Conservation (phyloP, 2,329 filamentous ascomycete genomes). For the Sarocladium strictum region DNA sequence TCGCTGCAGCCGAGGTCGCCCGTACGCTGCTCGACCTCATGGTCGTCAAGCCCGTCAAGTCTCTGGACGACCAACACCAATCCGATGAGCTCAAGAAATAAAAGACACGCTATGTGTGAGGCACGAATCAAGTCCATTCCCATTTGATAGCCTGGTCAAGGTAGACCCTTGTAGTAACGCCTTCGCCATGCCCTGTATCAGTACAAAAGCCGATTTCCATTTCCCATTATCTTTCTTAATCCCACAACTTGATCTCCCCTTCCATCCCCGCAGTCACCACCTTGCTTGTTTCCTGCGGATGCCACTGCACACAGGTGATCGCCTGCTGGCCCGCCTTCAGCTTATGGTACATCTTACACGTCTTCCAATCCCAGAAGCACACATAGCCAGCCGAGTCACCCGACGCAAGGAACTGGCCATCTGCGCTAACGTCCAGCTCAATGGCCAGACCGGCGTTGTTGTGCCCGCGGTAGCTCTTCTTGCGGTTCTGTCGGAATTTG, state of each 20-base stretch:
- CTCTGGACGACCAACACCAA: constrained; percentile 3
- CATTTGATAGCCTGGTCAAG: background rate
- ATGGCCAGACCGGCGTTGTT: constrained; percentile 94
- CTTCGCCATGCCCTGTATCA: constrained; percentile 11
- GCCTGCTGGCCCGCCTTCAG: constrained; percentile 77
- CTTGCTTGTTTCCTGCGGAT: constrained; percentile 96
- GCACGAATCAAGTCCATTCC: background rate
- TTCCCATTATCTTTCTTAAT: constrained; percentile 45
- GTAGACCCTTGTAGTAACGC: background rate
- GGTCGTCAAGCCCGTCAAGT: constrained; percentile 36
- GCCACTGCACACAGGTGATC: constrained; percentile 86
- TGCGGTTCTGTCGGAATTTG: constrained; percentile 94
- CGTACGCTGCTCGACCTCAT: constrained; percentile 66
- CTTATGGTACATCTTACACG: constrained; percentile 98
- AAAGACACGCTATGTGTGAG: background rate
- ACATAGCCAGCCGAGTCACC: constrained; percentile 86
- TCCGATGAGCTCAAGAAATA: background rate
- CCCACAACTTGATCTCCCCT: constrained; percentile 87
- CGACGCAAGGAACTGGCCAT: constrained; percentile 83
- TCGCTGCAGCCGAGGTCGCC: constrained; percentile 67
- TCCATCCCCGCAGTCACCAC: constrained; percentile 86
- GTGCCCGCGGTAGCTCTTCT: constrained; percentile 93
- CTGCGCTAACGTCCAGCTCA: constrained; percentile 80
- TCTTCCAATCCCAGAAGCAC: constrained; percentile 99
- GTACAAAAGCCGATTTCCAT: constrained; percentile 9